Evolutionary conservation across 2,329 filamentous ascomycete genomes (phyloP).

Genomic region (Cladosporium cucumerinum): DNA sequence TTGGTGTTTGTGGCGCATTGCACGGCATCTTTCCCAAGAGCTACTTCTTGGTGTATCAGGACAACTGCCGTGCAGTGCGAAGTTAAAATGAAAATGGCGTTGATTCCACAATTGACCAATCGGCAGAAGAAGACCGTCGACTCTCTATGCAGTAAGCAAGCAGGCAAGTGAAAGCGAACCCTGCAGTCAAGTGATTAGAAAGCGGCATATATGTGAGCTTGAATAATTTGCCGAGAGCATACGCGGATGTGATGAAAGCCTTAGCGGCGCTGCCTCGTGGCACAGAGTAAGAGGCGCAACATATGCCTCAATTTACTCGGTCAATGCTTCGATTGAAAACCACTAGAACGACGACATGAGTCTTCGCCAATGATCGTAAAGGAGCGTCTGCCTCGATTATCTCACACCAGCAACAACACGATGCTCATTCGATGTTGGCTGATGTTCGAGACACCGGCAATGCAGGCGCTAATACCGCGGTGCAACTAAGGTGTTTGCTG

Average conservation of each 20-base stretch:
- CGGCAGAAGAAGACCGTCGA: not conserved
- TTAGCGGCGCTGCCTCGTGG: not conserved
- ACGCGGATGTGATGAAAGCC: not conserved
- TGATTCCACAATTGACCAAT: not conserved
- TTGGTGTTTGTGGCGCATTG: not conserved
- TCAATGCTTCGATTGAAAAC: not conserved
- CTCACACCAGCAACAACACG: slow-evolving; percentile 20
- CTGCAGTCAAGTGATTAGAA: not conserved
- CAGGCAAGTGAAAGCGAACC: not conserved
- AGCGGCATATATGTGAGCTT: not conserved
- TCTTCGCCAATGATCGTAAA: not conserved
- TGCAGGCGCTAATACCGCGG: not conserved
- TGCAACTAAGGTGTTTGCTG: not conserved
- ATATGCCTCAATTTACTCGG: not conserved
- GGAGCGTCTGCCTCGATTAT: not conserved
- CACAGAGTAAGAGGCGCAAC: not conserved
- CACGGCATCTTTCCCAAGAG: not conserved
- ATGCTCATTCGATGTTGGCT: slow-evolving; percentile 22
- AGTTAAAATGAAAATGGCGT: not conserved
- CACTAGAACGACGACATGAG: not conserved
- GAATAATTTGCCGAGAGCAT: not conserved
- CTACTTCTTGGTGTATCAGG: not conserved
- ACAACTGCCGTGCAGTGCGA: not conserved
- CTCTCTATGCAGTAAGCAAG: not conserved
- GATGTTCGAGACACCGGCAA: slow-evolving; percentile 1